Base-by-base conservation (phyloP, 441 rosid species). In the Jatropha podagrica region DNA sequence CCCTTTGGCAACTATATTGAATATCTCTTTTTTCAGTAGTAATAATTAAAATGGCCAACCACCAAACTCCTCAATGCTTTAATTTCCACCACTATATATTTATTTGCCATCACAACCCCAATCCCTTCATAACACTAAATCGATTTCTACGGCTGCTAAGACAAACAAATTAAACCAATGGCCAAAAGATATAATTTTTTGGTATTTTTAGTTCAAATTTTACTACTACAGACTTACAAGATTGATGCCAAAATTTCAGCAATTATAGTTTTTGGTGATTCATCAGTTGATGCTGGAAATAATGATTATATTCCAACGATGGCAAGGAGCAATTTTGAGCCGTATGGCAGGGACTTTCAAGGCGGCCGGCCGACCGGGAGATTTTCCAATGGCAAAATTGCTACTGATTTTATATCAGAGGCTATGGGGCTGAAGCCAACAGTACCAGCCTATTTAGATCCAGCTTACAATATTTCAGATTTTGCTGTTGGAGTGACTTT, bases 401-500 rank as follows among this genome's bases (percentile, higher is more conserved):
- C 95, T 11, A 84, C 89, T 0, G 95, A 91, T 74, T 91, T 84
- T 72, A 78, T 89, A 41, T 87, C 93, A 3, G 88, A 85, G 78
- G 85, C 85, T 2, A 73, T 89, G 49, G 95, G 95, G 6, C 84
- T 91, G 69, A 86, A 85, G 75, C 82, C 91, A 14, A 49, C 83
- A 4, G 51, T 91, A 3, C 95, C 95, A 0, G 90, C 95, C 52
- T 89, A 89, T 88, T 76, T 87, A 83, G 93, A 91, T 81, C 89
- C 90, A 0, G 65, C 79, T 51, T 92, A 83, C 59, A 76, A 9
- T 32, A 89, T 91, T 17, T 65, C 88, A 5, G 93, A 91, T 77
- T 91, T 91, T 23, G 88, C 87, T 41, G 81, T 82, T 13, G 95
- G 93, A 0, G 95, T 91, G 6, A 84, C 91, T 46, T 91, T 91